Conservation (phyloP, 2,329 filamentous ascomycete genomes). For the Emergomyces pasteurianus region DNA sequence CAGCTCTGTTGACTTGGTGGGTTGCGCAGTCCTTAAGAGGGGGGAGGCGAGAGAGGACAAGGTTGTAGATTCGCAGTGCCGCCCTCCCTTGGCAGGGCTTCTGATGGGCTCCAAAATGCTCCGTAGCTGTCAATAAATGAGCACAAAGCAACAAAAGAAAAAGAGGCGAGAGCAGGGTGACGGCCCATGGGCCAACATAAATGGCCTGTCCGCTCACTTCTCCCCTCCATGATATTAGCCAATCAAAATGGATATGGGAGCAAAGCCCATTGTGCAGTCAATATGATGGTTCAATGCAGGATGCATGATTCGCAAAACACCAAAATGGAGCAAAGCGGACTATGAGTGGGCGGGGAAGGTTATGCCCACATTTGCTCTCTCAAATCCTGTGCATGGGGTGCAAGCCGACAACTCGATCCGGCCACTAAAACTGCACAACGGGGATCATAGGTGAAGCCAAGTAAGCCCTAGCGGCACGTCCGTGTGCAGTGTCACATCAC, state of each 20-base stretch:
- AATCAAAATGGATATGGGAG: background rate
- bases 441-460: background rate
- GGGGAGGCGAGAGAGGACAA: background rate
- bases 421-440: background rate
- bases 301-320: background rate
- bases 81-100: background rate
- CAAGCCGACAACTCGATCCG: background rate
- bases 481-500: background rate
- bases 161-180: background rate
- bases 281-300: background rate
- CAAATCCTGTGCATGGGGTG: background rate
- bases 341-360: background rate
- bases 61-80: background rate
- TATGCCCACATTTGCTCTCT: background rate
- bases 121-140: background rate
- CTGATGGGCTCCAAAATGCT: background rate
- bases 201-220: background rate
- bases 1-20: background rate
- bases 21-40: conserved; percentile 1
- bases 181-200: background rate
- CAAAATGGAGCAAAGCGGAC: background rate
- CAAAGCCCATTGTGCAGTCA: background rate
- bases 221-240: background rate
- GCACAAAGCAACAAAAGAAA: background rate
- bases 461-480: background rate